Percentiles rank a stretch among this genome's conserved stretches.
These are phyloP conservation scores for Cornus florida DNA, from an alignment of 148 eudicot genomes.

Conservation along the genomic window DNA sequence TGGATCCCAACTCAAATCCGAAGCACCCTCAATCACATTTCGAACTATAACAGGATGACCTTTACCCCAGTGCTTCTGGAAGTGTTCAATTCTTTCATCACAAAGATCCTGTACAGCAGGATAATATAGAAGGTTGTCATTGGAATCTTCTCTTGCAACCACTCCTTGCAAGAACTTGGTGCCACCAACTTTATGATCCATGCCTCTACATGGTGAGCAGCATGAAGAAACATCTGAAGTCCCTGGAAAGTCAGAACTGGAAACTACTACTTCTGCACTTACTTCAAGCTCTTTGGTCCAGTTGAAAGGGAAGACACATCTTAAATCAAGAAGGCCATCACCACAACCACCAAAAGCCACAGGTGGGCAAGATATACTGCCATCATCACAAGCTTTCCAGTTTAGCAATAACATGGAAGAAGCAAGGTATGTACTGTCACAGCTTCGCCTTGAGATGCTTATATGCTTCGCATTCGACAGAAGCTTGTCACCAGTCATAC, in stretches of 20 bases:
- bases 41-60: conserved; percentile 88
- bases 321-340: conserved; percentile 59
- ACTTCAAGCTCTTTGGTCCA: conserved; percentile 70
- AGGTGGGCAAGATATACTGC: conserved; percentile 65
- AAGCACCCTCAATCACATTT: conserved; percentile 38
- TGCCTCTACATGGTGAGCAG: conserved; percentile 43
- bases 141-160: conserved; percentile 42
- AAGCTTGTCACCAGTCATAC: conserved; percentile 22
- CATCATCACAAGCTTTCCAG: conserved; percentile 43
- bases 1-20: conserved; percentile 73
- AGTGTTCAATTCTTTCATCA: conserved; percentile 54
- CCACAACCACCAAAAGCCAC: conserved; percentile 75
- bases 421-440: conserved; percentile 12
- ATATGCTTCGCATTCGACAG: conserved; percentile 20
- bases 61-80: conserved; percentile 81
- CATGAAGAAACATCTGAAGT: conserved; percentile 35
- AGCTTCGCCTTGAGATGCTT: conserved; percentile 12
- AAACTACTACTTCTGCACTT: conserved; percentile 52
- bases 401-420: conserved; percentile 31
- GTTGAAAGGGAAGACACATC: conserved; percentile 54
- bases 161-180: conserved; percentile 41
- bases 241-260: conserved; percentile 39
- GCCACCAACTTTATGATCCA: conserved; percentile 25
- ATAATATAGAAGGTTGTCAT: conserved; percentile 62
- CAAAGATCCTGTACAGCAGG: conserved; percentile 51